A percentile compares a stretch with the other conserved stretches of the same genome.
Conservation (phyloP, 345 rosid species). For the Kernera saxatilis region DNA sequence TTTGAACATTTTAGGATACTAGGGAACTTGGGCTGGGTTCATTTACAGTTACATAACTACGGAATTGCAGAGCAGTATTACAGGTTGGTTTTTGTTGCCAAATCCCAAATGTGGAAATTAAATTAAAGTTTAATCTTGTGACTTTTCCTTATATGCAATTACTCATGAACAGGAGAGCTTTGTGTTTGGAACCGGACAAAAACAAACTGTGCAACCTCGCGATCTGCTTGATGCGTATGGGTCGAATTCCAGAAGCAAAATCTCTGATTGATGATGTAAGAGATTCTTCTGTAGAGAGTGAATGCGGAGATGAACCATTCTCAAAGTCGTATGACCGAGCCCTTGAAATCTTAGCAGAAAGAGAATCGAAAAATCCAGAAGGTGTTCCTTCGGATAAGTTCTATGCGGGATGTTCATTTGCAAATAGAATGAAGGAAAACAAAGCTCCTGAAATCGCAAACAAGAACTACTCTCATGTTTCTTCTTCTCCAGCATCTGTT, state of each 20-base stretch:
- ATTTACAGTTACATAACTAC: conserved; percentile 60
- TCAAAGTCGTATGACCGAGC: conserved; percentile 67
- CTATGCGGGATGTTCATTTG: conserved; percentile 25
- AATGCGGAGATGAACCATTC: conserved; percentile 53
- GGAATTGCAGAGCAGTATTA: conserved; percentile 73
- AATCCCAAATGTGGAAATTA: neutral
- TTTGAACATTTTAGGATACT: conserved; percentile 42
- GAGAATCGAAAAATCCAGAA: conserved; percentile 27
- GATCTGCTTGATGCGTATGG: conserved; percentile 66
- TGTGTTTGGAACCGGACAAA: conserved; percentile 55
- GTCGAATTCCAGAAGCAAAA: conserved; percentile 62
- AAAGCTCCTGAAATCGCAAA: neutral
- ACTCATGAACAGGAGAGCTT: conserved; percentile 45
- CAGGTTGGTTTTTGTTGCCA: conserved; percentile 33
- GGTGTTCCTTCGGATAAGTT: conserved; percentile 4
- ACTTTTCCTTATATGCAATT: neutral
- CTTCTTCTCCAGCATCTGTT: conserved; percentile 23
- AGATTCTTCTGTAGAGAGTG: conserved; percentile 28
- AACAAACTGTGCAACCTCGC: conserved; percentile 79
- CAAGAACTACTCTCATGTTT: conserved; percentile 1
- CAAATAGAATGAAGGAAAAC: conserved; percentile 24
- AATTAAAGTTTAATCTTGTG: neutral
- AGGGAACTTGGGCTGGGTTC: conserved; percentile 92
- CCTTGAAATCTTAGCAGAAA: conserved; percentile 40
- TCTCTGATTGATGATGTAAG: conserved; percentile 48